These are phyloP conservation scores for Ustilago vetiveriae DNA, from an alignment of 1,284 basidiomycete genomes.

Conservation along the genomic window DNA sequence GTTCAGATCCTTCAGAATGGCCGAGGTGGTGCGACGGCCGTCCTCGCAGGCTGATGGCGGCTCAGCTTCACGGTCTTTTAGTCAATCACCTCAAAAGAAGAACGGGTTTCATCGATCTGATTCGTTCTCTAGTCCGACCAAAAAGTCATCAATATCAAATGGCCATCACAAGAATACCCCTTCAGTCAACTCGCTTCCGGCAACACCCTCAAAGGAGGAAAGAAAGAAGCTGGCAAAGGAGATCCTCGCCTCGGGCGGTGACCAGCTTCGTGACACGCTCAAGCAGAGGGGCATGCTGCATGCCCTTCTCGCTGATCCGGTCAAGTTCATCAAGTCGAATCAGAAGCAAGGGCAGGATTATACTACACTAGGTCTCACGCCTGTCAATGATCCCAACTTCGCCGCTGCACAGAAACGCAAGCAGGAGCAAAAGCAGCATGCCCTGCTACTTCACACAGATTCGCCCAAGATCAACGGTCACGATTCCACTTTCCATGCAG, in stretches of 20 bases:
- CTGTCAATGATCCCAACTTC: conserved; percentile 44
- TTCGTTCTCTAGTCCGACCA: conserved; percentile 23
- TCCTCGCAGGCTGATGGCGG: conserved; percentile 26
- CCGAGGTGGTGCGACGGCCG: conserved; percentile 37
- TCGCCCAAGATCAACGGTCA: conserved; percentile 29
- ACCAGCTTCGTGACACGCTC: conserved; percentile 30
- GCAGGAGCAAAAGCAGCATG: conserved; percentile 44
- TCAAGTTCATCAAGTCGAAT: conserved; percentile 45
- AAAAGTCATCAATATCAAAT: conserved; percentile 10
- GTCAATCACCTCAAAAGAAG: conserved; percentile 44
- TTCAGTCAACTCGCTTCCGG: conserved; percentile 15
- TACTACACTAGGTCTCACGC: conserved; percentile 32
- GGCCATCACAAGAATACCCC: conserved; percentile 14
- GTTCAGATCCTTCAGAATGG: conserved; percentile 35
- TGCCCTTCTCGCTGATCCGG: conserved; percentile 44
- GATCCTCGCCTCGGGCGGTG: conserved; percentile 22
- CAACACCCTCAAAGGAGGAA: conserved; percentile 31
- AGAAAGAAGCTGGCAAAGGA: conserved; percentile 29
- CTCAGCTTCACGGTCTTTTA: conserved; percentile 30
- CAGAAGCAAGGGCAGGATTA: conserved; percentile 46
- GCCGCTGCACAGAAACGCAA: conserved; percentile 38
- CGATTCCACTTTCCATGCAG: background rate
- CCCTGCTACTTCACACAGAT: conserved; percentile 34
- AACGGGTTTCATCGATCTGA: conserved; percentile 26
- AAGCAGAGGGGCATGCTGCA: conserved; percentile 62